phyloP scores from a whole-genome alignment of 2,329 filamentous ascomycete species.

The Exophiala alcalophila region DNA sequence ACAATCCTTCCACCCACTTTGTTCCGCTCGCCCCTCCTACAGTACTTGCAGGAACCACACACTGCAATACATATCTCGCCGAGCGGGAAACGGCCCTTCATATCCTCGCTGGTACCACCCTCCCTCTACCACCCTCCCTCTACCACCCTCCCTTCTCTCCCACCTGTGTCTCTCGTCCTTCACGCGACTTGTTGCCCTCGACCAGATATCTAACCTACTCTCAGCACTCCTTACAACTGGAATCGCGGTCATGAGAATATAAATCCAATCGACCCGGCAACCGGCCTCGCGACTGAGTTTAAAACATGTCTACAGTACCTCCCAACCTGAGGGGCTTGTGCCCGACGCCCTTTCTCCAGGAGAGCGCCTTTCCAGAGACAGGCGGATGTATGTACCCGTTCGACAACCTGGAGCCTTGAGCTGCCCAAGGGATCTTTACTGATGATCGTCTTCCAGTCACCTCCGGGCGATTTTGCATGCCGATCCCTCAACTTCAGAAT shows the following conservation, averaged over 20 bases:
- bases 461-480: constrained; percentile 59
- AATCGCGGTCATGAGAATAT: constrained; percentile 24
- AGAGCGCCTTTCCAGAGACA: constrained; percentile 54
- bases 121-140: constrained; percentile 20
- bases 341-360: constrained; percentile 67
- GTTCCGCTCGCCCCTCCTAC: constrained; percentile 9
- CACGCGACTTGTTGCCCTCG: constrained; percentile 6
- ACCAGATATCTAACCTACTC: constrained; percentile 1
- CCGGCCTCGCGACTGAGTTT: constrained; percentile 14
- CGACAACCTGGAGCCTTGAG: constrained; percentile 3
- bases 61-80: constrained; percentile 9
- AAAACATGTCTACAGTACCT: constrained; percentile 16
- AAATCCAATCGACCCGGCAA: constrained; percentile 13
- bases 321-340: constrained; percentile 51
- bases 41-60: too few relatives aligned
- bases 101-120: constrained; percentile 14
- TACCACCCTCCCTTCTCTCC: constrained; percentile 11
- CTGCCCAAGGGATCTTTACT: too few relatives aligned
- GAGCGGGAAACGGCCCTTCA: constrained; percentile 8
- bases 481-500: constrained; percentile 44
- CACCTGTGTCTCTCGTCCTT: neutral
- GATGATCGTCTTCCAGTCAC: constrained; percentile 52
- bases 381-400: constrained; percentile 63
- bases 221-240: constrained; percentile 1
- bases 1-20: constrained; percentile 6